phyloP scores from a whole-genome alignment of 2,329 filamentous ascomycete genomes.

The Saccharata proteae region DNA sequence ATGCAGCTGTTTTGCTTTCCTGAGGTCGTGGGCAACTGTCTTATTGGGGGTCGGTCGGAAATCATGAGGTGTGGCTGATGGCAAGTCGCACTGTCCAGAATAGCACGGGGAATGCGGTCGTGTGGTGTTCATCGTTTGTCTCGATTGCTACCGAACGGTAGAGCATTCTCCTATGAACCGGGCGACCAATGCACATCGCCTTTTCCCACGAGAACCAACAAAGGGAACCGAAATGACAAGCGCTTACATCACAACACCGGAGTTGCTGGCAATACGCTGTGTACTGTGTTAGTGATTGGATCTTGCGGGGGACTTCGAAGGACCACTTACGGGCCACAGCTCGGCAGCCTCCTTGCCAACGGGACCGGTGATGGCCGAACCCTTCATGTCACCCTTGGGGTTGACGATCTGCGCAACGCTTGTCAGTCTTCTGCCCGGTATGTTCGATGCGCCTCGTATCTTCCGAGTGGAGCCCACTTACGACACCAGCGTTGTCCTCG shows the following conservation, averaged over 20 bases:
- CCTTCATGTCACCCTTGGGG: constrained; percentile 99
- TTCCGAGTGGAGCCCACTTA: constrained; percentile 40
- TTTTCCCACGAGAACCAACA: constrained; percentile 9
- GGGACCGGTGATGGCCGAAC: constrained; percentile 95
- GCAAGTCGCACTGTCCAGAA: no score
- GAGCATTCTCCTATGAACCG: constrained; percentile 8
- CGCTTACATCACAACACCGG: constrained; percentile 97
- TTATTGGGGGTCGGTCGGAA: no score
- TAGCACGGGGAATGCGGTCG: no score
- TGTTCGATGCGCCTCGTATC: constrained; percentile 1
- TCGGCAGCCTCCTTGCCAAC: constrained; percentile 99
- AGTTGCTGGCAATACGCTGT: constrained; percentile 98
- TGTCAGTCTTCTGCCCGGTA: constrained; percentile 9
- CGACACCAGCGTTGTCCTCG: constrained; percentile 99
- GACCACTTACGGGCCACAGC: constrained; percentile 79
- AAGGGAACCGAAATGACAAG: constrained; percentile 7
- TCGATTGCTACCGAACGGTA: constrained; percentile 8
- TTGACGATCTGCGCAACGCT: constrained; percentile 71
- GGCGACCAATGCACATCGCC: constrained; percentile 9
- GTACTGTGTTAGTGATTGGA: constrained; percentile 18
- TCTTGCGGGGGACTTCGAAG: background rate
- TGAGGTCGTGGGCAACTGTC: no score
- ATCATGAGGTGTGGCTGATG: no score
- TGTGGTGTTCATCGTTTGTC: constrained; percentile 9
- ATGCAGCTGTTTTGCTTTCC: no score